Evolutionary conservation across 2,329 filamentous ascomycete genomes (phyloP), one percentile per base, ranked within the genome.

Genomic region (Fusarium nematophilum): DNA sequence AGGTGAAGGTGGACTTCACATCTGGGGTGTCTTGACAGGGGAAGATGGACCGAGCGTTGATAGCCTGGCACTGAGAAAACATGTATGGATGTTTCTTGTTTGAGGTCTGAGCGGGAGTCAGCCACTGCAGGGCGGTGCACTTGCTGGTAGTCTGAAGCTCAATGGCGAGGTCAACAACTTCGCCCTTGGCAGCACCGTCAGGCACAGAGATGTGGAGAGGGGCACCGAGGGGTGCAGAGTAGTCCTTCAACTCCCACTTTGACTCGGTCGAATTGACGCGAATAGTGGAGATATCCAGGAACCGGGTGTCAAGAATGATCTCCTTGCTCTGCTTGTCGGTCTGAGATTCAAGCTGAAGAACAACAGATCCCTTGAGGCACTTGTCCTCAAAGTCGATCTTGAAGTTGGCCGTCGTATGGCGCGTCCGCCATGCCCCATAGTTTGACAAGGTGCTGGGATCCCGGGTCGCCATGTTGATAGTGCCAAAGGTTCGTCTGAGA

Each of bases 21-120:
- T 97, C 94, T 3, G 95, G 95, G 1, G 95, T 98, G 73, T 99
- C 95, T 79, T 98, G 94, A 77, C 94, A 98, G 6, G 95, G 95
- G 75, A 98, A 96, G 58, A 98, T 86, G 40, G 93, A 96, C 57
- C 95, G 88, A 36, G 92, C 92, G 71, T 98, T 93, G 70, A 97
- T 98, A 48, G 94, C 93, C 81, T 99, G 94, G 75, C 93, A 97
- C 80, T 98, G 95, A 37, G 92, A 96, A 80, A 98, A 98, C 88
- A 98, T 94, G 77, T 97, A 98, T 1, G 94, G 94, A 66, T 96
- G 90, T 76, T 93, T 95, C 80, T 93, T 93, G 84, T 96, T 97
- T 54, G 91, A 92, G 1, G 95, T 98, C 79, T 98, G 95, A 26
- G 90, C 90, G 2, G 93, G 92, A 1, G 91, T 93, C 75, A 99